A percentile compares a stretch with the other conserved stretches of the same genome.
phyloP scores from a whole-genome alignment of 192 early-diverging fungal genomes.

The Phlyctochytrium bullatum region DNA sequence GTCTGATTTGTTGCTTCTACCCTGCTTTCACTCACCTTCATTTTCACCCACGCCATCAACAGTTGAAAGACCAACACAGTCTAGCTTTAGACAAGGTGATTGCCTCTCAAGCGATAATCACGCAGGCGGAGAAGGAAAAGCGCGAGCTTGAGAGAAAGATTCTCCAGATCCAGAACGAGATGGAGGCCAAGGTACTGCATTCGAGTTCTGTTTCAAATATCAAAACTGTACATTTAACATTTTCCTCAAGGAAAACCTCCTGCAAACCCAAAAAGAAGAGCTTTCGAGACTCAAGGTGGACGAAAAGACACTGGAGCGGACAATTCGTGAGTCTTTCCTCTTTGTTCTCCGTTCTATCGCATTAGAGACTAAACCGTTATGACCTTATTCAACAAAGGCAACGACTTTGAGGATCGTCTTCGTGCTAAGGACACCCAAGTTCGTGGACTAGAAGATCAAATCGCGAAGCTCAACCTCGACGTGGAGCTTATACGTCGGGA shows the following conservation, averaged over 20 bases:
- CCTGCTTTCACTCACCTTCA: neutral
- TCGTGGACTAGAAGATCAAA: slow-evolving; percentile 18
- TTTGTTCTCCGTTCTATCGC: slow-evolving; percentile 5
- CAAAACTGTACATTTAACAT: too few relatives aligned
- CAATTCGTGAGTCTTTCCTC: slow-evolving; percentile 31
- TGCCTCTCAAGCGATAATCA: slow-evolving; percentile 28
- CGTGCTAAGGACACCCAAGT: slow-evolving; percentile 25
- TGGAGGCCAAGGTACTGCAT: slow-evolving; percentile 15
- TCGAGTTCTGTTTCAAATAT: too few relatives aligned
- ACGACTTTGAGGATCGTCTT: slow-evolving; percentile 34
- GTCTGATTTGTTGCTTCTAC: too few relatives aligned
- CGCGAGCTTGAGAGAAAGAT: slow-evolving; percentile 45
- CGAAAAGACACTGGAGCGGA: slow-evolving; percentile 31
- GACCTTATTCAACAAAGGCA: slow-evolving; percentile 18
- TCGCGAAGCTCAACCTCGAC: slow-evolving; percentile 21
- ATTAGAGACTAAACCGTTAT: slow-evolving; percentile 2
- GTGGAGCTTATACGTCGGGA: slow-evolving; percentile 12
- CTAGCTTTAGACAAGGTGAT: slow-evolving; percentile 51
- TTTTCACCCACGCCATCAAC: neutral
- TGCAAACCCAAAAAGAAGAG: slow-evolving; percentile 45
- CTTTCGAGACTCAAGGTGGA: slow-evolving; percentile 42
- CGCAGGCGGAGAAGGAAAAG: slow-evolving; percentile 24
- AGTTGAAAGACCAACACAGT: slow-evolving; percentile 51
- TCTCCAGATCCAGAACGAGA: slow-evolving; percentile 41
- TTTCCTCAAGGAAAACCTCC: slow-evolving; percentile 40